Evolutionary conservation across 176 grass and related monocot species (phyloP).

Genomic region (Tillandsia leiboldiana): DNA sequence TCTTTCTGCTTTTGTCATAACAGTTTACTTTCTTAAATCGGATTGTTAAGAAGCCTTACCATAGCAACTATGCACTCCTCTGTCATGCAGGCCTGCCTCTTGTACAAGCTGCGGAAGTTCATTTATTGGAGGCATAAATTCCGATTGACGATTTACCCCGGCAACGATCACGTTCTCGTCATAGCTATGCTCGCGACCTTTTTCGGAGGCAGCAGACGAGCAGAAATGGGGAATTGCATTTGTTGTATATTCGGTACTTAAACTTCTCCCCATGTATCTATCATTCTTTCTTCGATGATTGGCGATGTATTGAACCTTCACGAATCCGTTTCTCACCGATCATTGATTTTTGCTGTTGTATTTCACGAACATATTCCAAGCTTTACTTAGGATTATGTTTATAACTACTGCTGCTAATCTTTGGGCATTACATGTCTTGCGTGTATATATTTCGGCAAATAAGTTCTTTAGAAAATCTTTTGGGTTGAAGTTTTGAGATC

Average conservation of each 20-base stretch:
- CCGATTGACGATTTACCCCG: constrained; percentile 75
- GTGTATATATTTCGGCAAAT: no score
- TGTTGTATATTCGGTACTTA: no score
- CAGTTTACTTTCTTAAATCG: no score
- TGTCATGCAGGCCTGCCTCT: constrained; percentile 66
- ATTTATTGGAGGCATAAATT: constrained; percentile 77
- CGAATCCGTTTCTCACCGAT: not conserved
- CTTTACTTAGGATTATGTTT: no score
- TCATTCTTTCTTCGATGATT: not conserved
- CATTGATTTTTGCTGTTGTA: no score
- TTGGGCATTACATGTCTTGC: no score
- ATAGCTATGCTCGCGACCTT: constrained; percentile 69
- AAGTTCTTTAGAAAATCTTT: no score
- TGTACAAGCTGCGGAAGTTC: constrained; percentile 74
- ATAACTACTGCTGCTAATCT: no score
- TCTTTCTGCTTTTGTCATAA: no score
- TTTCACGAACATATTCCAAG: no score
- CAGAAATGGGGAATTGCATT: constrained; percentile 8
- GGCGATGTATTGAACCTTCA: not conserved
- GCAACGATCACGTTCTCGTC: constrained; percentile 64
- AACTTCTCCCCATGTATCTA: not conserved
- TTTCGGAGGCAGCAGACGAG: constrained; percentile 36
- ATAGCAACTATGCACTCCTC: not conserved
- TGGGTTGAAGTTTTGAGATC: no score
- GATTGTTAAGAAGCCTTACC: no score